Conservation (phyloP, 2,329 filamentous ascomycete genomes). For the Coniochaeta ligniaria region DNA sequence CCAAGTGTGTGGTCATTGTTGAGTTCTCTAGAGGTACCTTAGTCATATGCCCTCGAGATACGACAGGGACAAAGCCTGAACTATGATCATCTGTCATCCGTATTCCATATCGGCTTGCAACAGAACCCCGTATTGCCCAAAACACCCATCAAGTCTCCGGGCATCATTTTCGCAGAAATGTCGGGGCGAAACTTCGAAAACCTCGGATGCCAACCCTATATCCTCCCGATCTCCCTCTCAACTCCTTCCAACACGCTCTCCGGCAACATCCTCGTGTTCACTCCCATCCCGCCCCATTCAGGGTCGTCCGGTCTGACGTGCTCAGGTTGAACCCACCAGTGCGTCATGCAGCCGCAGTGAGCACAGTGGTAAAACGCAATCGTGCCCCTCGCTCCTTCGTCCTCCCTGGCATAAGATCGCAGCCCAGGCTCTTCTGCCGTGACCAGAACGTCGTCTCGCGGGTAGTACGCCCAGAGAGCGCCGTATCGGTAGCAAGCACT, state of each 20-base stretch:
- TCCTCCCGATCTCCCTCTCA: background rate
- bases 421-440: background rate
- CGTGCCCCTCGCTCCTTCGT: background rate
- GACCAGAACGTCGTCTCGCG: slow-evolving; percentile 3
- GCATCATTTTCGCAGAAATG: too few relatives aligned
- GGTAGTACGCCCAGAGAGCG: slow-evolving; percentile 6
- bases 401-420: slow-evolving; percentile 2
- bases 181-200: too few relatives aligned
- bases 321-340: slow-evolving; percentile 5
- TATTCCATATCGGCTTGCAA: too few relatives aligned
- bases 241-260: background rate
- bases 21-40: too few relatives aligned
- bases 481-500: slow-evolving; percentile 7
- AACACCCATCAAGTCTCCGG: background rate
- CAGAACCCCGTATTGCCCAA: too few relatives aligned
- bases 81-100: too few relatives aligned
- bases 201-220: background rate
- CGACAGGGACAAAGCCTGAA: too few relatives aligned
- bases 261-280: background rate
- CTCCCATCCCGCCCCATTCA: background rate
- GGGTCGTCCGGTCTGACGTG: background rate
- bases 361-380: slow-evolving; percentile 6
- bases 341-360: slow-evolving; percentile 9
- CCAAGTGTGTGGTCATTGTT: too few relatives aligned
- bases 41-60: too few relatives aligned